A percentile compares a stretch with the other conserved stretches of the same genome.
Conservation (phyloP, 371 early-diverging fungal species). For the Mucor indicus region DNA sequence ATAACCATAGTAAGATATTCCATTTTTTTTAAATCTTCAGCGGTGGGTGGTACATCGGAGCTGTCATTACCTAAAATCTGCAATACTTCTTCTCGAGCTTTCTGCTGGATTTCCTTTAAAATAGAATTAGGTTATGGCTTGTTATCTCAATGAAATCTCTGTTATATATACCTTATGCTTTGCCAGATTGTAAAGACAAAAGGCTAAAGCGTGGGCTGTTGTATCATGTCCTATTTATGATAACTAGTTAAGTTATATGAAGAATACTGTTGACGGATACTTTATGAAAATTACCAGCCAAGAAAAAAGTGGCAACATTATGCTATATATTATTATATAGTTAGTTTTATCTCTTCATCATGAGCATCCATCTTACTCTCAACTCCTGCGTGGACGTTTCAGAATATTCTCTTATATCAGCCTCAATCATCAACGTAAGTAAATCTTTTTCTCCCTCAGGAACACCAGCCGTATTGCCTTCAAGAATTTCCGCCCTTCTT, state of each 20-base stretch:
- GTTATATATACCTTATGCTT: constrained; percentile 7
- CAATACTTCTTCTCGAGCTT: constrained; percentile 4
- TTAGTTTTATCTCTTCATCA: no score
- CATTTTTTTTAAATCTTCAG: constrained; percentile 37
- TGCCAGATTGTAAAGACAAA: constrained; percentile 22
- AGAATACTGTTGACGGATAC: no score
- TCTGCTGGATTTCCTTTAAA: constrained; percentile 19
- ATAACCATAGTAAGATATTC: constrained; percentile 43
- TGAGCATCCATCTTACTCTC: constrained; percentile 2
- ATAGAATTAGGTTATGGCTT: no score
- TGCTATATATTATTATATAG: no score
- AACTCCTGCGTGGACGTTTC: constrained; percentile 17
- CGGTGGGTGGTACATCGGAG: constrained; percentile 15
- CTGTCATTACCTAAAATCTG: constrained; percentile 7
- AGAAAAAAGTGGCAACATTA: constrained; percentile 14
- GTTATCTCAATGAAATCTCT: neutral
- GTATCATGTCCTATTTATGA: constrained; percentile 26
- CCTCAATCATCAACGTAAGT: constrained; percentile 39
- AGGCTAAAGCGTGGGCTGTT: constrained; percentile 28
- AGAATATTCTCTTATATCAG: constrained; percentile 20
- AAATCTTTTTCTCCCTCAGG: constrained; percentile 45
- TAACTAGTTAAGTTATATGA: no score
- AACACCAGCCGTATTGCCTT: neutral
- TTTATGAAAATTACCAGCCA: no score
- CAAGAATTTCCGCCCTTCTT: constrained; percentile 11